A percentile compares a stretch with the other conserved stretches of the same genome.
Conservation (phyloP, 768 basidiomycete species). For the Sporobolomyces phaffii region DNA sequence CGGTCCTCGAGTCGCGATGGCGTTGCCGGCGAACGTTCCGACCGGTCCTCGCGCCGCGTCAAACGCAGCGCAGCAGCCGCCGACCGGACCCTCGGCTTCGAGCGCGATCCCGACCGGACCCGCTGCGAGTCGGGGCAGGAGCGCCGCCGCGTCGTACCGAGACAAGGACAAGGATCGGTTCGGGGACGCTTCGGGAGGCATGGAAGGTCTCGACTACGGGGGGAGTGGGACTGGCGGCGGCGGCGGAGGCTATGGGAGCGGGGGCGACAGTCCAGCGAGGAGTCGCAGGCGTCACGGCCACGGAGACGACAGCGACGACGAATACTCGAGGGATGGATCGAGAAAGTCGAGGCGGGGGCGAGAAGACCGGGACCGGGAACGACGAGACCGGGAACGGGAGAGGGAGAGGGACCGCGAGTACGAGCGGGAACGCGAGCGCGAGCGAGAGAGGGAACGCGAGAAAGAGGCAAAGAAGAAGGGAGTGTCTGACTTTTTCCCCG, state of each 20-base stretch:
- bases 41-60: slow-evolving; percentile 27
- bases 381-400: slow-evolving; percentile 1
- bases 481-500: slow-evolving; percentile 27
- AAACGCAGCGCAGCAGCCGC: not conserved
- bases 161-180: slow-evolving; percentile 35
- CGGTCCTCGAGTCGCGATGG: slow-evolving; percentile 24
- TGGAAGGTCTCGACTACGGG: slow-evolving; percentile 33
- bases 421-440: slow-evolving; percentile 15
- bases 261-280: slow-evolving; percentile 11
- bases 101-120: not conserved
- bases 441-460: slow-evolving; percentile 23
- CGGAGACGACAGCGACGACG: slow-evolving; percentile 11
- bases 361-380: slow-evolving; percentile 7
- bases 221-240: no score
- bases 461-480: slow-evolving; percentile 7
- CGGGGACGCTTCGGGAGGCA: not conserved
- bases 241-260: slow-evolving; percentile 4
- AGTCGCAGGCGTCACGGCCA: slow-evolving; percentile 2
- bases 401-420: no score
- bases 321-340: not conserved
- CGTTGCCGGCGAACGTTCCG: slow-evolving; percentile 11
- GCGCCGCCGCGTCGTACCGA: slow-evolving; percentile 6
- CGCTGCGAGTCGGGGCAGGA: slow-evolving; percentile 4
- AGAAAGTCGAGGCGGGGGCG: not conserved
- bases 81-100: not conserved